A percentile compares a stretch with the other conserved stretches of the same genome.
Conservation (phyloP, 139 green algal species). For the Chlamydomonas schloesseri region DNA sequence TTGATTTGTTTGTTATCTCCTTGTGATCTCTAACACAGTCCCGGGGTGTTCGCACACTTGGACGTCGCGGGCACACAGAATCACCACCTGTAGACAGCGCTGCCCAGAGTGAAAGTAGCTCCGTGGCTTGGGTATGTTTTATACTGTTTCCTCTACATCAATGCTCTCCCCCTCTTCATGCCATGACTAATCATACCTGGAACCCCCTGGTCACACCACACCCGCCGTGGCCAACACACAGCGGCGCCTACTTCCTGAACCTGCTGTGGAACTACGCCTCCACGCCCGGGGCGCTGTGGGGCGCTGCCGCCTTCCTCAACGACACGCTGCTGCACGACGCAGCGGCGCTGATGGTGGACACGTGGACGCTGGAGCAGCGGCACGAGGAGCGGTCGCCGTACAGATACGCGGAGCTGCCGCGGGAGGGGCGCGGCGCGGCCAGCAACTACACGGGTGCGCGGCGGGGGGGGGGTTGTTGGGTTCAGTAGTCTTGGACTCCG, state of each 20-base stretch:
- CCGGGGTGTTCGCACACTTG: no score
- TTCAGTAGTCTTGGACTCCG: no score
- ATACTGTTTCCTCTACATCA: no score
- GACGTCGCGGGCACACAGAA: no score
- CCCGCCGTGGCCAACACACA: background rate
- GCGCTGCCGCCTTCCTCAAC: conserved; percentile 18
- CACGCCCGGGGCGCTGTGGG: conserved; percentile 39
- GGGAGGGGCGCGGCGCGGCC: conserved; percentile 50
- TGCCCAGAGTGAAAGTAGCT: no score
- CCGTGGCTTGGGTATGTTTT: no score
- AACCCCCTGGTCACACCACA: no score
- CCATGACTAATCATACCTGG: no score
- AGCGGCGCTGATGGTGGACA: conserved; percentile 55
- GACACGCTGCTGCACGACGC: conserved; percentile 30
- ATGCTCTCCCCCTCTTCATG: no score
- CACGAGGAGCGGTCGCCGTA: conserved; percentile 68
- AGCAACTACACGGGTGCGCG: conserved; percentile 49
- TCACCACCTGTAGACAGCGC: no score
- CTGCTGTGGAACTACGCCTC: conserved; percentile 73
- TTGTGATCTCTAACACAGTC: no score
- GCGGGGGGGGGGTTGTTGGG: background rate
- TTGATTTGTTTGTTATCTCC: no score
- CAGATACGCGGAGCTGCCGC: conserved; percentile 69
- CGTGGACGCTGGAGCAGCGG: conserved; percentile 63
- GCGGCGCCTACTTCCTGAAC: conserved; percentile 72